A percentile compares a stretch with the other conserved stretches of the same genome.
phyloP scores from a whole-genome alignment of 148 eudicot genomes.

The Hydrangea macrophylla region DNA sequence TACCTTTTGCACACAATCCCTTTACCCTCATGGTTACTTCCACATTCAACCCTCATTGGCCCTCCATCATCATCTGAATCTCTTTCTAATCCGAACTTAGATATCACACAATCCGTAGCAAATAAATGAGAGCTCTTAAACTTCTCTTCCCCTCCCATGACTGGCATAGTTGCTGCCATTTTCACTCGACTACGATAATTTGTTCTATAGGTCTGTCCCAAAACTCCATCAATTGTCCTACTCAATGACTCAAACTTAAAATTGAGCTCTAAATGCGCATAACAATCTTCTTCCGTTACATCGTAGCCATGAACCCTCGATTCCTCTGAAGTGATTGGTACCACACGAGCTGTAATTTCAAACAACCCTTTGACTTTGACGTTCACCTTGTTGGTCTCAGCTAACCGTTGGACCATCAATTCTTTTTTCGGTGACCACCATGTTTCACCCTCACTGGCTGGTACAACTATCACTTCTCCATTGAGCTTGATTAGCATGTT shows the following conservation, averaged over 20 bases:
- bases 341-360: conserved; percentile 4
- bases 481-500: conserved; percentile 7
- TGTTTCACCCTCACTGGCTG: conserved; percentile 3
- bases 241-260: conserved; percentile 11
- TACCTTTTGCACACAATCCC: conserved; percentile 11
- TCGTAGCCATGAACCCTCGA: conserved; percentile 15
- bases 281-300: conserved; percentile 18
- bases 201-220: conserved; percentile 16
- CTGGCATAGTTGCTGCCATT: conserved; percentile 11
- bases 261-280: conserved; percentile 19
- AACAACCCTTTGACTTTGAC: conserved; percentile 6
- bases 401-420: not conserved
- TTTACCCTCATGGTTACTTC: conserved; percentile 1
- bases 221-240: conserved; percentile 13
- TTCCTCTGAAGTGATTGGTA: conserved; percentile 20
- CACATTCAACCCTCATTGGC: conserved; percentile 1
- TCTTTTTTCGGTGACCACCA: conserved; percentile 1
- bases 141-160: conserved; percentile 5
- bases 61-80: not conserved
- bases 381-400: conserved; percentile 4
- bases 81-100: conserved; percentile 8
- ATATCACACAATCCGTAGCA: conserved; percentile 2
- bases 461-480: conserved; percentile 11
- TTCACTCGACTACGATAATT: conserved; percentile 9
- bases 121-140: conserved; percentile 8